A percentile compares a stretch with the other conserved stretches of the same genome.
Conservation (phyloP, 441 rosid genomes). For the Omphalea diandra region DNA sequence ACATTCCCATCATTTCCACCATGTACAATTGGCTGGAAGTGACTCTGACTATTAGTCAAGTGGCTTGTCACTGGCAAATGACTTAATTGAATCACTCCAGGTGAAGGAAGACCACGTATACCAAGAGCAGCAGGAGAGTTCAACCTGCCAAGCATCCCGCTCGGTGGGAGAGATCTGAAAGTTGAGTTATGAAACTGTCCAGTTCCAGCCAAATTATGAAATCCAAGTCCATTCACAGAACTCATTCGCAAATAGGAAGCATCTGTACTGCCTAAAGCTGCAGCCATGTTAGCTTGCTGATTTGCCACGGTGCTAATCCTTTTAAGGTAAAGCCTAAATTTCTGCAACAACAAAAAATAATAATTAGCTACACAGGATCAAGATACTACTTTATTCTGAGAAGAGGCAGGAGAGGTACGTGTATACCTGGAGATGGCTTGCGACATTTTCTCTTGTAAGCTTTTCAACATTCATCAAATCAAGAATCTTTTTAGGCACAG, state of each 20-base stretch:
- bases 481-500: conserved; percentile 94
- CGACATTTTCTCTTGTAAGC: conserved; percentile 96
- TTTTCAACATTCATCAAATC: conserved; percentile 92
- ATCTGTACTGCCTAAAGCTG: conserved; percentile 57
- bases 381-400: conserved; percentile 9
- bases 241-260: conserved; percentile 53
- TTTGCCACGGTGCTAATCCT: conserved; percentile 65
- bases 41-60: conserved; percentile 28
- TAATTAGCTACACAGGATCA: conserved; percentile 26
- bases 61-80: conserved; percentile 34
- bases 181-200: conserved; percentile 48
- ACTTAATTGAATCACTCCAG: conserved; percentile 45
- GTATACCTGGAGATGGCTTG: conserved; percentile 89
- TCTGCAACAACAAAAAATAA: conserved; percentile 44
- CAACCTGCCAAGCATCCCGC: conserved; percentile 60
- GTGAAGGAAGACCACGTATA: conserved; percentile 56
- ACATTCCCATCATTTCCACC: conserved; percentile 42
- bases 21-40: conserved; percentile 41
- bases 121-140: conserved; percentile 65
- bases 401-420: conserved; percentile 12
- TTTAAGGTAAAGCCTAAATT: conserved; percentile 81
- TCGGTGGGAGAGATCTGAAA: conserved; percentile 52
- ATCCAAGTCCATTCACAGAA: conserved; percentile 53
- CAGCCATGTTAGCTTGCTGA: conserved; percentile 70
- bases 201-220: conserved; percentile 44